Evolutionary conservation across 2,329 filamentous ascomycete genomes (phyloP), one percentile per base, ranked within the genome.

Genomic region (Verticillium alfalfae): DNA sequence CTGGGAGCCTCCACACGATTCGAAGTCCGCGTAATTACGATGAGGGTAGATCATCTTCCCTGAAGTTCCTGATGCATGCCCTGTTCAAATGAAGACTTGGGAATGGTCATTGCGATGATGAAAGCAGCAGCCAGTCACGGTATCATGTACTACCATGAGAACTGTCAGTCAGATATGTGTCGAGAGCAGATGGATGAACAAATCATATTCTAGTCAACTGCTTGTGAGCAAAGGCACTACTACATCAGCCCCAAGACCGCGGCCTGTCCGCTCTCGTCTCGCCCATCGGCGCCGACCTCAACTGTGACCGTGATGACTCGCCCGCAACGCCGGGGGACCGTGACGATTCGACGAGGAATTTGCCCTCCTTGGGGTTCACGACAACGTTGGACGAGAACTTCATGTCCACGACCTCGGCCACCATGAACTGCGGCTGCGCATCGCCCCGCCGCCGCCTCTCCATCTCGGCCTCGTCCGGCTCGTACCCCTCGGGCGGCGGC

Each of bases 391-490:
- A 60, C 22, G 63, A 57, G 36, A 66, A 66, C 59, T 65, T 66
- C 26, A 64, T 34, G 52, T 62, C 63, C 56, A 61, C 57, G 26
- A 62, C 60, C 16, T 58, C 62, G 2, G 62, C 56, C 52, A 65
- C 49, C 3, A 69, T 65, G 2, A 68, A 60, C 61, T 70, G 69
- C 15, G 69, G 67, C 61, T 70, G 68, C 9, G 64, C 56, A 12
- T 70, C 69, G 2, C 69, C 69, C 57, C 68, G 52, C 55, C 61
- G 55, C 36, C 62, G 60, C 57, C 69, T 61, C 63, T 60, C 63
- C 58, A 66, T 38, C 59, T 70, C 67, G n/a, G 58, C 64, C 57
- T 60, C 63, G 52, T 67, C 65, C 8, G 67, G 65, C 39, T 63
- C 62, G 36, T 69, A 66, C 10, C 64, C 68, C 15, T 62, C 61